A percentile compares a stretch with the other conserved stretches of the same genome.
Evolutionary conservation across 148 eudicot genomes (phyloP).

Genomic region (Tetragonia tetragonoides): DNA sequence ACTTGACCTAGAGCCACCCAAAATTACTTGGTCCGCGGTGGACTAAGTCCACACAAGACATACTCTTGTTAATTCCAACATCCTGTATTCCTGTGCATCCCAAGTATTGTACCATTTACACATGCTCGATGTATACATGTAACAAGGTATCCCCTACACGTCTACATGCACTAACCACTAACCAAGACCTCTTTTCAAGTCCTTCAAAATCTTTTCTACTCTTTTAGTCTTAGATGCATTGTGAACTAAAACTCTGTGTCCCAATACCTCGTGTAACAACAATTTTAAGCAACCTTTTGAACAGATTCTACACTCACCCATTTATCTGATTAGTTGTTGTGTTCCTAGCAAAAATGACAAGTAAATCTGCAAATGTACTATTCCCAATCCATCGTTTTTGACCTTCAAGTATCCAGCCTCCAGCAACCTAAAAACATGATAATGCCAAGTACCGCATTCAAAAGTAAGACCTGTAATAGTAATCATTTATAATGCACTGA

Average conservation of each 20-base stretch:
- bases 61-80: no score
- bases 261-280: not conserved
- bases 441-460: slow-evolving; percentile 12
- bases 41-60: no score
- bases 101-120: not conserved
- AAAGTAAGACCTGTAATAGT: slow-evolving; percentile 1
- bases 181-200: not conserved
- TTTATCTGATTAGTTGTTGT: slow-evolving; percentile 71
- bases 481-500: not conserved
- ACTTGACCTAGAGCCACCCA: no score
- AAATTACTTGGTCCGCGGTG: no score
- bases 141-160: not conserved
- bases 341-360: slow-evolving; percentile 87
- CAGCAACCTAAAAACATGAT: slow-evolving; percentile 59
- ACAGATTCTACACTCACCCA: slow-evolving; percentile 47
- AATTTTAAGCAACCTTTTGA: not conserved
- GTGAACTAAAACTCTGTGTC: not conserved
- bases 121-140: not conserved
- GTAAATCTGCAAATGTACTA: slow-evolving; percentile 87
- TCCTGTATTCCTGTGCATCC: no score
- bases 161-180: not conserved
- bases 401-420: slow-evolving; percentile 96
- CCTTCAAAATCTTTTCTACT: not conserved
- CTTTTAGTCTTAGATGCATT: not conserved
- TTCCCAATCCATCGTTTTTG: slow-evolving; percentile 99